Conservation (phyloP, 495 filamentous ascomycete species). For the Trichocladium antarcticum region DNA sequence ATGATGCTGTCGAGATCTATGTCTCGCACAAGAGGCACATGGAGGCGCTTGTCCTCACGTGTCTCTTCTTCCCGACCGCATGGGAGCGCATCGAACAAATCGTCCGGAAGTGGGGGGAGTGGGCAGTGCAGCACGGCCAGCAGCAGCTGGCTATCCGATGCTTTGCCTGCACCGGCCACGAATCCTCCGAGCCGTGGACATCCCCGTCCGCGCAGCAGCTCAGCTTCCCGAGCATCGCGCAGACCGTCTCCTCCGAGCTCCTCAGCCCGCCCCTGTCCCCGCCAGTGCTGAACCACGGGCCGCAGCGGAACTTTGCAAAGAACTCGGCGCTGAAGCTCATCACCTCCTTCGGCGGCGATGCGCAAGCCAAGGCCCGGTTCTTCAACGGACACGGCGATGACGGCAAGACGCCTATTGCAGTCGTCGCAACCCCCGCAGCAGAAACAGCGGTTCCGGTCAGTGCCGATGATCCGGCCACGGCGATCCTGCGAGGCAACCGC, state of each 20-base stretch:
- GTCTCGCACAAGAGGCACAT: conserved; percentile 82
- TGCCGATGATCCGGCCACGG: conserved; percentile 51
- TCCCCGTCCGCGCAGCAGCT: conserved; percentile 68
- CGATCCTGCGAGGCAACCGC: conserved; percentile 51
- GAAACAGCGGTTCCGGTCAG: conserved; percentile 77
- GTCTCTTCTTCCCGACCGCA: conserved; percentile 59
- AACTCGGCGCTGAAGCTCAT: conserved; percentile 85
- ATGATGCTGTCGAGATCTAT: conserved; percentile 95
- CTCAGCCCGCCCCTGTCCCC: conserved; percentile 51
- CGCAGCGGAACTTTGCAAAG: conserved; percentile 54
- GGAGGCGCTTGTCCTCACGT: conserved; percentile 78
- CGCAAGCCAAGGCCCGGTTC: conserved; percentile 52
- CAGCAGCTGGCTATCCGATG: conserved; percentile 87
- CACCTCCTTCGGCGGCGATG: conserved; percentile 68
- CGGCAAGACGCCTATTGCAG: conserved; percentile 65
- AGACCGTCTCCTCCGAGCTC: conserved; percentile 42
- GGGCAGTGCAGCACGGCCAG: conserved; percentile 74
- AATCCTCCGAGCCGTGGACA: conserved; percentile 68
- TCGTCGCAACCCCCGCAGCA: conserved; percentile 77
- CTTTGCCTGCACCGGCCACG: conserved; percentile 69
- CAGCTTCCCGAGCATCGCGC: conserved; percentile 40
- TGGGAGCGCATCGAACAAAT: conserved; percentile 86
- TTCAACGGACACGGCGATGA: conserved; percentile 54
- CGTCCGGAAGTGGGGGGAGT: conserved; percentile 89
- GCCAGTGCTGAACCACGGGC: conserved; percentile 37